These are phyloP conservation scores for Globisporangium polare DNA, from an alignment of 352 stramenopile genomes.

Conservation along the genomic window DNA sequence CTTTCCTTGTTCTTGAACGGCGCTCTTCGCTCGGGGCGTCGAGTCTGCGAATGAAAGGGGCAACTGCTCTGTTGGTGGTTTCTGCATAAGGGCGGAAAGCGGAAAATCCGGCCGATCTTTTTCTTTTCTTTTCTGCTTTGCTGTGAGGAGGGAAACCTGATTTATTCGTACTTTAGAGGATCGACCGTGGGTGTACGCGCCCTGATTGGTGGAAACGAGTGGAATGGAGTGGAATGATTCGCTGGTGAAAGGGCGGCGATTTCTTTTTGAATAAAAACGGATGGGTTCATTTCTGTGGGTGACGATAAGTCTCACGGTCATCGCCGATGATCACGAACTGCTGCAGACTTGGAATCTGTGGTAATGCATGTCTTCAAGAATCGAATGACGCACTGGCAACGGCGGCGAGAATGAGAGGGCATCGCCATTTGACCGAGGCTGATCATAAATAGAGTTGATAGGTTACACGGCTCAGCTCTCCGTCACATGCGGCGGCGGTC, in stretches of 20 bases:
- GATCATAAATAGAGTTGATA: background rate
- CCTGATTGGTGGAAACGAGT: background rate
- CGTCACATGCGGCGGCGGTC: background rate
- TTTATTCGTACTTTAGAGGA: constrained; percentile 10
- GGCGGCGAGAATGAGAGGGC: background rate
- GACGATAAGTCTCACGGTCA: background rate
- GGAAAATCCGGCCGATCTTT: constrained; percentile 1
- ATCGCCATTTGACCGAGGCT: background rate
- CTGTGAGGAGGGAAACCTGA: background rate
- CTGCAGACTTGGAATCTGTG: background rate
- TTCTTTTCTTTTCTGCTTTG: background rate
- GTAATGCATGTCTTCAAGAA: too few relatives aligned
- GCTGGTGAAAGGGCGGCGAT: background rate
- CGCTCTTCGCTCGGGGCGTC: constrained; percentile 1
- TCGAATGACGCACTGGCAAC: too few relatives aligned
- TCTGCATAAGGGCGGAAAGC: background rate
- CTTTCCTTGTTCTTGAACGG: background rate
- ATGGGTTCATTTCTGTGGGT: constrained; percentile 1
- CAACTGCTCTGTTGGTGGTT: background rate
- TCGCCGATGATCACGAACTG: too few relatives aligned
- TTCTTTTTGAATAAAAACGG: background rate
- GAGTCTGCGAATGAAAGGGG: constrained; percentile 4
- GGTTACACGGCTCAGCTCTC: background rate
- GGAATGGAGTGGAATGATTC: background rate
- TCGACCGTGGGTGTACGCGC: background rate